Evolutionary conservation across 768 basidiomycete genomes (phyloP), one percentile per base, ranked within the genome.

Genomic region (Heimioporus sp.): DNA sequence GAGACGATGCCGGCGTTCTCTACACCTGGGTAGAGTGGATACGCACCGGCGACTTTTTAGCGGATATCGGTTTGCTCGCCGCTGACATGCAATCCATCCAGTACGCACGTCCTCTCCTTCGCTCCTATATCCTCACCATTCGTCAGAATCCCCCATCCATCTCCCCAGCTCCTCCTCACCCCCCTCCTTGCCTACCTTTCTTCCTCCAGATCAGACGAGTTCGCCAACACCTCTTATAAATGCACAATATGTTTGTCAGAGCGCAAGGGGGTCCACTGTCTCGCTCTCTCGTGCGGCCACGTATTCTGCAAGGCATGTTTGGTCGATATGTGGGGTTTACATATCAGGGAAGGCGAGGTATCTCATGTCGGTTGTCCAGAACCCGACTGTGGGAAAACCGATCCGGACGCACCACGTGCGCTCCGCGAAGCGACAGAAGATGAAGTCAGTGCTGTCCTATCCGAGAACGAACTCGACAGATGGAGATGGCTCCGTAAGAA

Each of bases 261-360:
- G 13, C 70, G 82, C 52, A 93, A 91, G 64, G 93, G 93, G 40
- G 76, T 80, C 13, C 80, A 81, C 57, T 93, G 92, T 64, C 60
- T 93, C 15, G 76, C 80, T 55, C 73, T 95, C 44, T 64, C 73
- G 3, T 95, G 92, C 63, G 68, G 70, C 1, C 93, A 95, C 66
- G 79, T 93, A 12, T 95, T 93, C 66, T 96, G 93, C 65, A 80
- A 82, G n/a, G 67, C 78, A 9, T 96, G 93, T 63, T 67, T 96
- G 24, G 75, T 76, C 47, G 85, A 87, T 46, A 94, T 89, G 65
- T 97, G 92, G 92, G 76, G 78, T 40, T 65, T 92, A 45, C 87
- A 86, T 57, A 87, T 97, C 48, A 72, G 70, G 43, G 92, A 95
- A 64, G 93, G 93, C 8, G 84, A 87, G 52, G 73, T 92, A 13